Conservation (phyloP, 2,329 filamentous ascomycete species). For the Apiospora koreana region DNA sequence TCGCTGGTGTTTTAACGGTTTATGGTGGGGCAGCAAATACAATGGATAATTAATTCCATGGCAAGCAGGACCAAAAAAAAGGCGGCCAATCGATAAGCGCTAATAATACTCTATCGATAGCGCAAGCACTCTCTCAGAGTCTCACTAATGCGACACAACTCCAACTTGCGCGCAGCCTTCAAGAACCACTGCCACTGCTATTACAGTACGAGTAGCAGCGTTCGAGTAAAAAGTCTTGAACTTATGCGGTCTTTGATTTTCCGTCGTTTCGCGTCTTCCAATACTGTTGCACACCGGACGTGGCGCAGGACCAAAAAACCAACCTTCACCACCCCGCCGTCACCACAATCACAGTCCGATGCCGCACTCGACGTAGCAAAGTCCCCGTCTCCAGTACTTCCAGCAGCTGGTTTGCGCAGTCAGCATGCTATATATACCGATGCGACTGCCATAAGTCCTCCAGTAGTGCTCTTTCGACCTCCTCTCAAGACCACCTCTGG, state of each 20-base stretch:
- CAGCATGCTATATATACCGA: not conserved
- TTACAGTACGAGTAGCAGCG: not conserved
- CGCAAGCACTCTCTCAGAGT: not conserved
- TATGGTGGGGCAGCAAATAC: conserved; percentile 6
- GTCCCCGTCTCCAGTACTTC: not conserved
- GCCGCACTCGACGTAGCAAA: not conserved
- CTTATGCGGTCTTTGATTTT: not conserved
- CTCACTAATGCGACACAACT: not conserved
- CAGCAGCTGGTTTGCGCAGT: not conserved
- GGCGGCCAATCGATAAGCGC: not conserved
- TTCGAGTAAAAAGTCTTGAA: not conserved
- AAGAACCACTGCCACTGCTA: not conserved
- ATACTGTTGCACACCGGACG: not conserved
- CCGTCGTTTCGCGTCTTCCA: not conserved
- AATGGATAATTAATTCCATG: not conserved
- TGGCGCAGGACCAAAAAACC: not conserved
- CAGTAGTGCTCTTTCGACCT: not conserved
- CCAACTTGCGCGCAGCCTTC: not conserved
- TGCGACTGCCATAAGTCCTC: not conserved
- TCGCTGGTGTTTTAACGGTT: not conserved
- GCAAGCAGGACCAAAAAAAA: not conserved
- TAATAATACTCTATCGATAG: not conserved
- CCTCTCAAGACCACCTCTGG: not conserved
- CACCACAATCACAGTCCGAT: not conserved
- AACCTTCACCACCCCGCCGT: not conserved